Evolutionary conservation across 371 early-diverging fungal genomes (phyloP).

Genomic region (Astathelohania contejeani): DNA sequence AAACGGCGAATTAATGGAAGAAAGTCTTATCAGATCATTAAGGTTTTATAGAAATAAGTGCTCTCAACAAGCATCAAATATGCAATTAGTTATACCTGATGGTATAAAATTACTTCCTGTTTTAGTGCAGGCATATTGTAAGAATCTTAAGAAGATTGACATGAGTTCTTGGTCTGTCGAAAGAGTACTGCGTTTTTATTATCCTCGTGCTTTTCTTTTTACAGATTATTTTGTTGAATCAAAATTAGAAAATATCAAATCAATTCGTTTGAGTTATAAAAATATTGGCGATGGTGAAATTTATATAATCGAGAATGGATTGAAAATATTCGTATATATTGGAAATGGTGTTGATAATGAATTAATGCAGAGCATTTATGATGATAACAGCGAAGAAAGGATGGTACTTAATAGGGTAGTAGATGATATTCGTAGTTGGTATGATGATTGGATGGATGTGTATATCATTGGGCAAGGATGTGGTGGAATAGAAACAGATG

Average conservation of each 20-base stretch:
- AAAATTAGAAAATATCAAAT: constrained; percentile 20
- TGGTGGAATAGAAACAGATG: constrained; percentile 13
- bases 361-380: not conserved
- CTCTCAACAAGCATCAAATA: constrained; percentile 30
- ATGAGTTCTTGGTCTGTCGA: constrained; percentile 32
- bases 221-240: constrained; percentile 42
- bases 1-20: constrained; percentile 22
- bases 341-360: constrained; percentile 41
- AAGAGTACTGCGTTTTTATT: constrained; percentile 46
- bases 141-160: constrained; percentile 27
- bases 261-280: constrained; percentile 26
- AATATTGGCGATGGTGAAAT: constrained; percentile 40
- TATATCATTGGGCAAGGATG: constrained; percentile 25
- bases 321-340: constrained; percentile 45
- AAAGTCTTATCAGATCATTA: constrained; percentile 31
- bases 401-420: constrained; percentile 13
- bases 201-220: constrained; percentile 48
- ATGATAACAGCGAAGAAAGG: constrained; percentile 17
- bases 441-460: constrained; percentile 13
- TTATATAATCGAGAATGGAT: constrained; percentile 47
- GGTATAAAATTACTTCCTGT: constrained; percentile 47
- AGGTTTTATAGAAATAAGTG: constrained; percentile 42
- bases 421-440: constrained; percentile 13
- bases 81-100: constrained; percentile 51
- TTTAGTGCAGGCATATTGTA: constrained; percentile 38